Base-by-base conservation (phyloP, 148 eudicot genomes). In the Camellia sinensis region DNA sequence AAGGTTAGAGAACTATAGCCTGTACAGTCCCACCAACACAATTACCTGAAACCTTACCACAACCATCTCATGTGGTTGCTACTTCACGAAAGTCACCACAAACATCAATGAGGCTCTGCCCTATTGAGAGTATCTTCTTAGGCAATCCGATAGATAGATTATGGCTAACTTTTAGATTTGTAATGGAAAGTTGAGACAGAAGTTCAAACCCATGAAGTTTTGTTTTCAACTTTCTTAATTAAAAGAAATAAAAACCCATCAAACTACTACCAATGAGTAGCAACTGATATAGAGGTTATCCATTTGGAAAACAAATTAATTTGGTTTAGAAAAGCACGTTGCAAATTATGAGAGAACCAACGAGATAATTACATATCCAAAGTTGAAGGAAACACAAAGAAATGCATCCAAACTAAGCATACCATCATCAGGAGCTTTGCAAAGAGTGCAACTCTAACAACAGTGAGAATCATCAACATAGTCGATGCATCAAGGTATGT, bases 391-490 rank as follows among this genome's bases (percentile, higher is more conserved):
- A 29, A 29, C 37, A 29, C 37, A 29, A 29, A 29, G 37, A 29
- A 29, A 29, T 67, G 60, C 14, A 44, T 78, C 8, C 48, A 37
- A n/a, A 71, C 17, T 77, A n/a, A 45, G 45, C 18, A 44, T 90
- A 93, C 96, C 96, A 90, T 90, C 93, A 92, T 92, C 62, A 94
- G 80, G 57, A 94, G 87, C 85, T 92, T 92, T 2, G 95, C 98
- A 79, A 88, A 89, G 64, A 94, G 82, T n/a, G 93, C 94, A 80
- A 83, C 87, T 17, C 98, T 96, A 44, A 89, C 98, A 61, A 80
- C 96, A 60, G 91, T 87, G 72, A 89, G 85, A 73, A 94, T 81
- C 92, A 92, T 76, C 2, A 97, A 94, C 92, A 89, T 83, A n/a
- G 88, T 82, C 37, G 37, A 1, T 29, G 1, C 37, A 1, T 29